Conservation (phyloP, 192 early-diverging fungal species). For the Gonapodya prolifera region DNA sequence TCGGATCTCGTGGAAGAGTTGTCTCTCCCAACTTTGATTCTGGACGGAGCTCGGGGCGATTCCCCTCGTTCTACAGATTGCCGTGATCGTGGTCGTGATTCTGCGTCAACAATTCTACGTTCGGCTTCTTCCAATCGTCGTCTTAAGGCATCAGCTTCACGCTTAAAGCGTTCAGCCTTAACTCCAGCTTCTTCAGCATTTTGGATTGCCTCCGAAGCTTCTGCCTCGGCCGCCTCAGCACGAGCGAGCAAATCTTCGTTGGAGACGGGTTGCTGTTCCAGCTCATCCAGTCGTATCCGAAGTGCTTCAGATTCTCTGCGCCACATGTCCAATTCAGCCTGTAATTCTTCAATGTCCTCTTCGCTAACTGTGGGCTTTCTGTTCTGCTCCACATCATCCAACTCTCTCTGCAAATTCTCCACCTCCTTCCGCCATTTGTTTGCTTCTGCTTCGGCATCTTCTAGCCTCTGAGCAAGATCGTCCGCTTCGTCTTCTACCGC, state of each 20-base stretch:
- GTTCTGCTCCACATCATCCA: background rate
- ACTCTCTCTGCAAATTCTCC: background rate
- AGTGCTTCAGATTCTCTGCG: background rate
- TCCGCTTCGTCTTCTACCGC: background rate
- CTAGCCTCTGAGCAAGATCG: background rate
- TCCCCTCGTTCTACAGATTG: background rate
- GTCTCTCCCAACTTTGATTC: background rate
- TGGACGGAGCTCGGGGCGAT: background rate
- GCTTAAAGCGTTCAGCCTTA: background rate
- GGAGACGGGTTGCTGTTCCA: background rate
- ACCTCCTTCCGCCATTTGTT: background rate
- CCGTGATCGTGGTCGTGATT: background rate
- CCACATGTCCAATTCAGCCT: background rate
- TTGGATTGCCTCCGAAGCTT: background rate
- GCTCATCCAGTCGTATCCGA: background rate
- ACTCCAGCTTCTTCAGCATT: background rate
- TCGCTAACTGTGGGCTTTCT: background rate
- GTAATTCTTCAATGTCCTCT: background rate
- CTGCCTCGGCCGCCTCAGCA: background rate
- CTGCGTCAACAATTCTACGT: background rate
- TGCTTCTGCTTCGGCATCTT: background rate
- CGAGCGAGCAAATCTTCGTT: background rate
- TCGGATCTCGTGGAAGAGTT: background rate
- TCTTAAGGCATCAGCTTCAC: background rate
- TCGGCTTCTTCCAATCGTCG: background rate